Conservation (phyloP, 2,329 filamentous ascomycete species). For the Talaromyces sp. region DNA sequence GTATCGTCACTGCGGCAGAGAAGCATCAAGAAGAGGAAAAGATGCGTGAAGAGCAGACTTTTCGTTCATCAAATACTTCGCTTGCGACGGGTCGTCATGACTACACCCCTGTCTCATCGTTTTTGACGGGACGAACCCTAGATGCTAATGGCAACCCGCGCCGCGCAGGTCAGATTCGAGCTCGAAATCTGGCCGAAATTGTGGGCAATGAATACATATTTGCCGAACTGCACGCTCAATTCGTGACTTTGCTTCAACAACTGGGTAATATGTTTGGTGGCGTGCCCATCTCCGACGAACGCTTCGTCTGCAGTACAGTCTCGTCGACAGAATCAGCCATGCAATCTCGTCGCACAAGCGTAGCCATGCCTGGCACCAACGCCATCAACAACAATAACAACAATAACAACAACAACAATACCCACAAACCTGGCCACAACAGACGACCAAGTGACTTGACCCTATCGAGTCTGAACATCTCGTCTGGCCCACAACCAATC, state of each 20-base stretch:
- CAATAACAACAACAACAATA: constrained; percentile 22
- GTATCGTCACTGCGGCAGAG: constrained; percentile 48
- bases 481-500: constrained; percentile 36
- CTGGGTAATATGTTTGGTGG: constrained; percentile 46
- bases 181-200: constrained; percentile 56
- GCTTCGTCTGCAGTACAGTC: constrained; percentile 40
- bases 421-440: constrained; percentile 23
- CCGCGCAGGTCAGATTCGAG: constrained; percentile 51
- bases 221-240: constrained; percentile 54
- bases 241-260: constrained; percentile 49
- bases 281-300: constrained; percentile 41
- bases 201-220: constrained; percentile 58
- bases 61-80: constrained; percentile 22
- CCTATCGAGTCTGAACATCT: constrained; percentile 32
- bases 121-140: constrained; percentile 53
- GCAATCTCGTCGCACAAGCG: constrained; percentile 26
- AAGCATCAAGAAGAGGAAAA: constrained; percentile 45
- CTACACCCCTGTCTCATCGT: constrained; percentile 56
- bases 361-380: constrained; percentile 17
- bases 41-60: constrained; percentile 37
- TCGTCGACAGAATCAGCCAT: constrained; percentile 27
- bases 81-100: constrained; percentile 31
- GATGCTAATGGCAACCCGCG: constrained; percentile 56
- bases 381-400: constrained; percentile 20
- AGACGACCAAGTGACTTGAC: constrained; percentile 30